Percentiles rank a stretch among this genome's conserved stretches.
These are phyloP conservation scores for Hemisphaericaspora subhashii DNA, from an alignment of 1,139 yeast species.

Conservation along the genomic window DNA sequence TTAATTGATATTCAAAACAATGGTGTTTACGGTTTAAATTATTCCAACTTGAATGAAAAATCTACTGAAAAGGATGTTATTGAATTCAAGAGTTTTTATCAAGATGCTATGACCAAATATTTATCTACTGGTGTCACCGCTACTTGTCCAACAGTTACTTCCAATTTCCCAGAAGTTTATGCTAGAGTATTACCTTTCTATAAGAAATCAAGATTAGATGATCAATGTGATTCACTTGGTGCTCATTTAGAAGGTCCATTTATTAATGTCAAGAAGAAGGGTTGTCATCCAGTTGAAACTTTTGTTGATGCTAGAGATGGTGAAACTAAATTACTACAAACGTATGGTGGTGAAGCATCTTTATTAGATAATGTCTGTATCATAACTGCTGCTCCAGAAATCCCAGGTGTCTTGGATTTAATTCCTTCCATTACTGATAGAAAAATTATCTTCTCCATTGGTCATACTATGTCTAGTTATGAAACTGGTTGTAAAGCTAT, in stretches of 20 bases:
- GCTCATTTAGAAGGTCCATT: constrained; percentile 71
- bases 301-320: constrained; percentile 48
- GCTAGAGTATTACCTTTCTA: constrained; percentile 50
- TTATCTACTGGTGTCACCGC: constrained; percentile 59
- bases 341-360: constrained; percentile 48
- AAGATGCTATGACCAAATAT: constrained; percentile 49
- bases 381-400: constrained; percentile 64
- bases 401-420: constrained; percentile 51
- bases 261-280: constrained; percentile 54
- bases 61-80: constrained; percentile 37
- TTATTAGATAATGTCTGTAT: constrained; percentile 46
- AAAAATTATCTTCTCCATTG: constrained; percentile 50
- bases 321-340: constrained; percentile 33
- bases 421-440: constrained; percentile 42
- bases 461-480: constrained; percentile 56
- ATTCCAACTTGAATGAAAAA: constrained; percentile 38
- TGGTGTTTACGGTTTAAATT: constrained; percentile 62
- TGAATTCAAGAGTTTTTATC: constrained; percentile 33
- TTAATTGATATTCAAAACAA: constrained; percentile 62
- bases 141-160: constrained; percentile 61
- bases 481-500: constrained; percentile 51
- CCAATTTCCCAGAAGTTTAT: constrained; percentile 55
- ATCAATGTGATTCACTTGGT: constrained; percentile 55
- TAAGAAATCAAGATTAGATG: constrained; percentile 32
- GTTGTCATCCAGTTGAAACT: constrained; percentile 64